phyloP scores from a whole-genome alignment of 306 rosid species.

The Vigna mungo region DNA sequence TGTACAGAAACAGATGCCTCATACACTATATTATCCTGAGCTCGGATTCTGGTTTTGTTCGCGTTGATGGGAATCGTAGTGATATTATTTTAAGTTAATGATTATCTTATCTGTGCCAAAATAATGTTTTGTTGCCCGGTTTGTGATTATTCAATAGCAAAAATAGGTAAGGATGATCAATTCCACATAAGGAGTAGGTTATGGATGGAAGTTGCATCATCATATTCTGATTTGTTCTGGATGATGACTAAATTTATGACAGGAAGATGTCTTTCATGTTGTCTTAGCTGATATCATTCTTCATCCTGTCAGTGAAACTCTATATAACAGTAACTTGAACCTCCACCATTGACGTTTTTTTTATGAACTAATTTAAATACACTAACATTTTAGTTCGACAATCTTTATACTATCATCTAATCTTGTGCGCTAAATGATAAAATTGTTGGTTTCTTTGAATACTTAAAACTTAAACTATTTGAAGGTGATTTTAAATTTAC shows the following conservation, averaged over 20 bases:
- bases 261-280: neutral
- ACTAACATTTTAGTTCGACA: neutral
- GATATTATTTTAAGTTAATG: neutral
- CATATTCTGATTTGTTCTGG: neutral
- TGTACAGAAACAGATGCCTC: neutral
- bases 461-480: neutral
- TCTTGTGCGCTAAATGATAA: too few species aligned
- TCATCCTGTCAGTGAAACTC: neutral
- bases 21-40: neutral
- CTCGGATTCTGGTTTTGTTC: too few species aligned
- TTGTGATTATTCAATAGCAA: neutral
- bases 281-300: neutral
- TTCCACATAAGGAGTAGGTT: neutral
- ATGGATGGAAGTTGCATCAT: slow-evolving; percentile 1
- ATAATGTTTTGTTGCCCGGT: neutral
- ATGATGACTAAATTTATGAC: neutral
- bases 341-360: neutral
- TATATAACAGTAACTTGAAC: neutral
- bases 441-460: neutral
- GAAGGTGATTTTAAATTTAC: neutral
- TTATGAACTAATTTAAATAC: neutral
- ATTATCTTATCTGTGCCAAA: neutral
- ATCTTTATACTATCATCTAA: neutral
- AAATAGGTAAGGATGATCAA: neutral
- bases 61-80: too few species aligned